Conservation (phyloP, 306 rosid species). For the Cicer yamashitae region DNA sequence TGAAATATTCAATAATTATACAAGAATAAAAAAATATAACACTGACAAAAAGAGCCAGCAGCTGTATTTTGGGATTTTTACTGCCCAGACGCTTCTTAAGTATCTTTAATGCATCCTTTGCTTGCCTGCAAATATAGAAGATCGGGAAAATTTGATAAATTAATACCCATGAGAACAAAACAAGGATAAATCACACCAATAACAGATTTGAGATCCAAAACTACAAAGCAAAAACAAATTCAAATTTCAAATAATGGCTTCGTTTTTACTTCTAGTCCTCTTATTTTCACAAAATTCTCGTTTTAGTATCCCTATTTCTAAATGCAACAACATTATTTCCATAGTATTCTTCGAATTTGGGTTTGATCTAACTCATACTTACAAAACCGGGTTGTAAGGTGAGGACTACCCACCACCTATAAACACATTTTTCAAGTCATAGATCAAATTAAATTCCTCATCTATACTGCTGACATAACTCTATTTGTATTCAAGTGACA, state of each 20-base stretch:
- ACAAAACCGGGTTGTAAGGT: too few relatives aligned
- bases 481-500: conserved; percentile 6
- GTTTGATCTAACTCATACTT: too few relatives aligned
- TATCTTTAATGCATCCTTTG: conserved; percentile 91
- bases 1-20: conserved; percentile 31
- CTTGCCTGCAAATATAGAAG: conserved; percentile 73
- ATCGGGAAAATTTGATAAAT: conserved; percentile 38
- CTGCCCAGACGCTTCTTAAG: conserved; percentile 83
- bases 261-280: conserved; percentile 1
- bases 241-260: neutral
- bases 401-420: too few relatives aligned
- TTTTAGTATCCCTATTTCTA: neutral
- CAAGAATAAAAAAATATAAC: conserved; percentile 42
- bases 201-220: conserved; percentile 40
- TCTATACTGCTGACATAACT: neutral
- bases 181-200: conserved; percentile 1
- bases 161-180: conserved; percentile 18
- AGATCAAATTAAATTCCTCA: neutral
- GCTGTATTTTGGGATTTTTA: conserved; percentile 85
- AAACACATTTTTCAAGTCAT: too few relatives aligned
- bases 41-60: conserved; percentile 92
- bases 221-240: conserved; percentile 29
- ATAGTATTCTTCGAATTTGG: neutral
- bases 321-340: neutral
- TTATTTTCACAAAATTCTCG: conserved; percentile 8